A percentile compares a stretch with the other conserved stretches of the same genome.
phyloP scores from a whole-genome alignment of 148 eudicot genomes.

The Salicornia ramosissima region DNA sequence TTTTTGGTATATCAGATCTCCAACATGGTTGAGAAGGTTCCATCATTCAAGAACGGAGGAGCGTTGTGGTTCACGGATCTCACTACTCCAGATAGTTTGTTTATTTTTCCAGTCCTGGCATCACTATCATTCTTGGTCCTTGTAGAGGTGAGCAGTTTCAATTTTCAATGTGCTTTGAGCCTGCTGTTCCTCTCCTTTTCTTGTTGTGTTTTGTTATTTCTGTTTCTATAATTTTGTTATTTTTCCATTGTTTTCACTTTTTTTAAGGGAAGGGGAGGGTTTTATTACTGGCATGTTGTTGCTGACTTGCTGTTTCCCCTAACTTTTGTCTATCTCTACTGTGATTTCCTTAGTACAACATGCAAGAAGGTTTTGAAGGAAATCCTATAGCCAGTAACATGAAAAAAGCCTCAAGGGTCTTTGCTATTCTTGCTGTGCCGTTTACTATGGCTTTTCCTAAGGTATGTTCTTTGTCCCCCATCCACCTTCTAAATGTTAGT shows the following conservation, averaged over 20 bases:
- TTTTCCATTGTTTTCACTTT: background rate
- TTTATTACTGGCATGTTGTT: background rate
- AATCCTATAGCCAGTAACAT: slow-evolving; percentile 65
- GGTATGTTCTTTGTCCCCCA: slow-evolving; percentile 32
- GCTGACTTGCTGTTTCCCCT: background rate
- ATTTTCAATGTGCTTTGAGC: background rate
- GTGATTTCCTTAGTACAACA: slow-evolving; percentile 44
- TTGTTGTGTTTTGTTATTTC: background rate
- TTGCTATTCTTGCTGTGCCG: slow-evolving; percentile 63
- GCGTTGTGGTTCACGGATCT: slow-evolving; percentile 76
- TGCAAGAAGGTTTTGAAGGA: slow-evolving; percentile 78
- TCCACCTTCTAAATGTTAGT: background rate
- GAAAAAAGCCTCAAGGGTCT: slow-evolving; percentile 58
- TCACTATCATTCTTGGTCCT: slow-evolving; percentile 62
- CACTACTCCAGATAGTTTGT: slow-evolving; percentile 66
- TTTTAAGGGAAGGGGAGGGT: background rate
- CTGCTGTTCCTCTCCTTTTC: background rate
- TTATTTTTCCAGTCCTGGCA: slow-evolving; percentile 58
- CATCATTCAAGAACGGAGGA: slow-evolving; percentile 72
- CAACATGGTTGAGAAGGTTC: slow-evolving; percentile 84
- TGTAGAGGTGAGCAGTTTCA: slow-evolving; percentile 46
- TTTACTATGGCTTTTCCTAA: slow-evolving; percentile 62
- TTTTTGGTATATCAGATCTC: slow-evolving; percentile 36
- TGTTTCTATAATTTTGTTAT: background rate
- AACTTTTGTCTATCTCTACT: background rate